These are phyloP conservation scores for Heliocybe sulcata DNA, from an alignment of 1,284 basidiomycete genomes.

Conservation along the genomic window DNA sequence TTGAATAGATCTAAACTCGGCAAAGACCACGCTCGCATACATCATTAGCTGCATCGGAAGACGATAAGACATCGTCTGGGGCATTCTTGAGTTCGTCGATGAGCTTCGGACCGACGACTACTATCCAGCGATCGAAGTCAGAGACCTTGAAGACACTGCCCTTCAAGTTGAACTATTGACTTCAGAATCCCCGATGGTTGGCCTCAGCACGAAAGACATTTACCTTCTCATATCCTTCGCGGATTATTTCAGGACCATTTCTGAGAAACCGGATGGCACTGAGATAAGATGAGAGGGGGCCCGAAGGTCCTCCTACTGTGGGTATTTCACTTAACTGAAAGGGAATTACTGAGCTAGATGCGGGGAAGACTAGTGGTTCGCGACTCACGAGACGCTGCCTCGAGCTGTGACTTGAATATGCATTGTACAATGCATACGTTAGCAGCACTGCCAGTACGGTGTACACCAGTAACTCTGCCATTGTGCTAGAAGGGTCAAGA, in stretches of 20 bases:
- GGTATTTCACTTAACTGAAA: slow-evolving; percentile 9
- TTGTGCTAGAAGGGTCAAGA: too few species aligned
- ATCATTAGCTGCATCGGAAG: slow-evolving; percentile 93
- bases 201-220: background rate
- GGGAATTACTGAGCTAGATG: background rate
- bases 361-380: background rate
- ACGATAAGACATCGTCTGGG: slow-evolving; percentile 37
- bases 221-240: slow-evolving; percentile 17
- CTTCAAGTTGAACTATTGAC: slow-evolving; percentile 15
- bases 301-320: slow-evolving; percentile 14
- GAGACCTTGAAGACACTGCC: slow-evolving; percentile 27
- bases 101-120: slow-evolving; percentile 21
- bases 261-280: slow-evolving; percentile 8
- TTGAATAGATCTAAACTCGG: slow-evolving; percentile 7
- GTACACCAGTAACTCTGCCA: too few species aligned
- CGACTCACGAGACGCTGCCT: background rate
- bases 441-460: background rate
- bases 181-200: background rate
- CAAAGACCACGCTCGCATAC: slow-evolving; percentile 30
- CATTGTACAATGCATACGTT: too few species aligned
- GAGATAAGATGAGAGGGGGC: slow-evolving; percentile 13
- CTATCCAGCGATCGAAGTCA: slow-evolving; percentile 20
- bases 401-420: background rate
- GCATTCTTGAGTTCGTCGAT: slow-evolving; percentile 27
- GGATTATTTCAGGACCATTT: slow-evolving; percentile 8